A percentile compares a stretch with the other conserved stretches of the same genome.
Conservation (phyloP, 179 eudicot genomes). For the Vitellaria paradoxa region DNA sequence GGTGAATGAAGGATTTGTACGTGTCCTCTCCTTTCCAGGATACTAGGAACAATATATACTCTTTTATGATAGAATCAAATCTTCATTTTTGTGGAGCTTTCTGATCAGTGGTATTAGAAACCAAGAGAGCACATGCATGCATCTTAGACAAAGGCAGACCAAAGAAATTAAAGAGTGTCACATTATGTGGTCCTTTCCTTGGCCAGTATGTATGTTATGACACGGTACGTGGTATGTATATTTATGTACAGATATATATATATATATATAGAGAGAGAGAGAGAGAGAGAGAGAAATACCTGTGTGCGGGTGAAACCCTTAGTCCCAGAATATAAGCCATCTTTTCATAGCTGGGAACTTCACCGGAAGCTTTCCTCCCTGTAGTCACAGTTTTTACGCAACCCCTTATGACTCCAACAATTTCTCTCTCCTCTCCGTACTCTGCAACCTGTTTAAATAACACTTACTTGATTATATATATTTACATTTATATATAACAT, state of each 20-base stretch:
- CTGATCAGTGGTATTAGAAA: neutral
- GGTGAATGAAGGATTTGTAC: no score
- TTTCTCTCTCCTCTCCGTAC: conserved; percentile 41
- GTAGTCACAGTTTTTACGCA: conserved; percentile 61
- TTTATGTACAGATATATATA: no score
- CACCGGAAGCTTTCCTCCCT: conserved; percentile 35
- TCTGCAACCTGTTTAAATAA: conserved; percentile 62
- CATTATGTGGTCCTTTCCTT: neutral
- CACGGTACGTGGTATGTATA: no score
- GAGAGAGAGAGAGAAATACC: conserved; percentile 33
- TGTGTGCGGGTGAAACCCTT: conserved; percentile 73
- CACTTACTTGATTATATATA: neutral
- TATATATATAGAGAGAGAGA: neutral
- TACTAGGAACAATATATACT: conserved; percentile 18
- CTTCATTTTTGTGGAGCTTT: neutral
- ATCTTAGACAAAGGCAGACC: no score
- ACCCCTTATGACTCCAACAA: conserved; percentile 77
- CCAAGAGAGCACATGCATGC: conserved; percentile 11
- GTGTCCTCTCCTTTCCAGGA: conserved; percentile 15
- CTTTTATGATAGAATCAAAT: conserved; percentile 16
- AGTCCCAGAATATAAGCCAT: conserved; percentile 80
- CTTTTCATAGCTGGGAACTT: conserved; percentile 45
- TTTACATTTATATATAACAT: neutral
- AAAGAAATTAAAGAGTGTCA: no score
- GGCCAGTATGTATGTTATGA: no score